These are phyloP conservation scores for Penicillium parvum DNA, from an alignment of 495 filamentous ascomycete species.

Conservation along the genomic window DNA sequence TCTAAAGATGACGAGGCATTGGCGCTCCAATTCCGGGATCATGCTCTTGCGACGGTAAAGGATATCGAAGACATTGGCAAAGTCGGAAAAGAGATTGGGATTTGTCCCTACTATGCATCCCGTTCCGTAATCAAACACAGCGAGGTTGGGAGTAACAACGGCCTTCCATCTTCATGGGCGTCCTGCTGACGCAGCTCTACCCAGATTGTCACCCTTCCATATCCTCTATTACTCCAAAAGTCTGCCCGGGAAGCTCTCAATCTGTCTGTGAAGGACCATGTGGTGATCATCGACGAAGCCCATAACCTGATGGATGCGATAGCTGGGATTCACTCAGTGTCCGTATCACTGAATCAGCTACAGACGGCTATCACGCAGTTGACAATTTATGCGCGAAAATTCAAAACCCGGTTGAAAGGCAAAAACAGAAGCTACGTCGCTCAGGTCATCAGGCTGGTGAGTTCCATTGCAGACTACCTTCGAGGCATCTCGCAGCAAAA, in stretches of 20 bases:
- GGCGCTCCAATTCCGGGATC: slow-evolving; percentile 81
- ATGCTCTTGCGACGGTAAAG: slow-evolving; percentile 74
- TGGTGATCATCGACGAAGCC: slow-evolving; percentile 93
- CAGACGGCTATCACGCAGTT: slow-evolving; percentile 67
- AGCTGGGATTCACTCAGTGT: slow-evolving; percentile 76
- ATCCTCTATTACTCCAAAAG: slow-evolving; percentile 83
- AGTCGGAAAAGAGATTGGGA: slow-evolving; percentile 70
- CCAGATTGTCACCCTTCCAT: slow-evolving; percentile 89
- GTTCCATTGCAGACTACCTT: slow-evolving; percentile 67
- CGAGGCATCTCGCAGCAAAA: slow-evolving; percentile 38
- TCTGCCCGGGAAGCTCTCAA: slow-evolving; percentile 84
- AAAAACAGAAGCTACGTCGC: slow-evolving; percentile 91
- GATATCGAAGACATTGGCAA: slow-evolving; percentile 89
- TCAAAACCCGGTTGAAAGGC: slow-evolving; percentile 81
- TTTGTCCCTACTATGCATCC: slow-evolving; percentile 96
- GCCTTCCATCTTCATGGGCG: not conserved
- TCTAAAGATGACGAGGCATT: slow-evolving; percentile 66
- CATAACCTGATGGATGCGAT: slow-evolving; percentile 98
- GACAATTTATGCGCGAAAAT: slow-evolving; percentile 77
- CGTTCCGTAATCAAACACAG: slow-evolving; percentile 74
- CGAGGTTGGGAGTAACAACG: slow-evolving; percentile 51
- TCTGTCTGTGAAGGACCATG: slow-evolving; percentile 78
- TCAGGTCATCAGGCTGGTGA: slow-evolving; percentile 75
- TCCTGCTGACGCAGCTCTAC: not conserved
- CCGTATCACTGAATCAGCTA: slow-evolving; percentile 68